Evolutionary conservation across 352 stramenopile species (phyloP), one percentile per base, ranked within the genome.

Genomic region (Phytophthora meadii): DNA sequence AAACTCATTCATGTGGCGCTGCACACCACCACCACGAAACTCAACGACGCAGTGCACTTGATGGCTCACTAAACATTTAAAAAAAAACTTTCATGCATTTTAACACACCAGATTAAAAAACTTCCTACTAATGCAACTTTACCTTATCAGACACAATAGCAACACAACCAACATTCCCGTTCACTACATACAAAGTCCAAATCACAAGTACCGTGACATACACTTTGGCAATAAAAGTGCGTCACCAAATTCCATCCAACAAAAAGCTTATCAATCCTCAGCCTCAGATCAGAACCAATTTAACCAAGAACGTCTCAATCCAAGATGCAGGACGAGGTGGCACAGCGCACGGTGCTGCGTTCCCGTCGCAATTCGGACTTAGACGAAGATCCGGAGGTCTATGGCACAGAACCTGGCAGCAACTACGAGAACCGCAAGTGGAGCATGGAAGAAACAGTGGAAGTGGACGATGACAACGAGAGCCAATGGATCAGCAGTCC

Each of bases 351-450:
- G 12, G 76, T 86, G 56, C 64, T 84, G 64, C 81, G 73, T 40
- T 76, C 82, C 53, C 78, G 79, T 49, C 84, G 87, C 53, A 69
- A 78, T 28, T 88, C 83, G 32, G 79, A 92, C 53, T 53, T 88
- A 37, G 76, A 75, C 14, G 77, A 72, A 24, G 69, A 69, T 24
- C 52, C 65, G 14, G 63, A 70, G 27, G 51, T 88, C 9, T 92
- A 89, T 63, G 76, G 79, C 60, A 81, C 49, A 7, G 42, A 77
- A 41, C 39, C 46, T 12, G 45, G 55, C 25, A 79, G 77, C 65
- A 93, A 93, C 69, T 93, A 92, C 65, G 63, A 84, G 64, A 90
- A 93, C 76, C 82, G 83, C 70, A 94, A 92, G 72, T 92, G 83
- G 83, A 92, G 80, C 65, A 89, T 92, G 68, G 83, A 94, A 50